Evolutionary conservation across 208 protist genomes (phyloP), one percentile per base, ranked within the genome.

Genomic region (Porcisia deanei): DNA sequence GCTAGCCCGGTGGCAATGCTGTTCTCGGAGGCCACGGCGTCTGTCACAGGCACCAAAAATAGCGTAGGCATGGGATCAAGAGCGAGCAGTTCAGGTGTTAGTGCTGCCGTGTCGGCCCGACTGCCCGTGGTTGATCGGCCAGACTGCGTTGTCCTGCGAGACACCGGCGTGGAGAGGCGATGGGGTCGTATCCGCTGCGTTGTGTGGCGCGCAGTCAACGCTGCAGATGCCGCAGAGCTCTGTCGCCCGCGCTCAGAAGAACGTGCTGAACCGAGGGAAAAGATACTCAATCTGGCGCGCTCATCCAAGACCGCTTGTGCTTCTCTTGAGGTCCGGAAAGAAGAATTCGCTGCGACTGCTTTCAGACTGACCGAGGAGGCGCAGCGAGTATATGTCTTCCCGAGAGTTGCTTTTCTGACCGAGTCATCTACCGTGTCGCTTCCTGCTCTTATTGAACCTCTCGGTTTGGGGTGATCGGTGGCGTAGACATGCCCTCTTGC

Each of bases 121-220:
- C 65, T 73, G 34, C 71, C 68, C 9, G 58, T 30, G 1, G 77
- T 81, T 14, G 71, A 45, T 37, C 60, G 77, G 1, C 34, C 34
- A 41, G 73, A 81, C 30, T 66, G 45, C 30, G 53, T 20, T 25
- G 16, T 30, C 2, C 20, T 12, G 12, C 30, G 41, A 10, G 70
- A 58, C 18, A 16, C 45, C 0, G 54, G 14, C 25, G 59, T 72
- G 54, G 57, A 22, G 20, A 57, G 20, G 65, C 68, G 37, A 18
- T 12, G 52, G 34, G 7, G 37, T 37, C 18, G 68, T 10, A 37
- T 34, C 7, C 59, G 68, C 16, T 18, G 25, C 9, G 66, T 20
- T 20, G 25, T 4, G 25, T 45, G 16, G 47, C 25, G 66, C 47
- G 47, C 22, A 25, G 25, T 8, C 43, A 30, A n/a, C 16, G 47